Base-by-base conservation (phyloP, 2,329 filamentous ascomycete species). In the Apiospora hydei region DNA sequence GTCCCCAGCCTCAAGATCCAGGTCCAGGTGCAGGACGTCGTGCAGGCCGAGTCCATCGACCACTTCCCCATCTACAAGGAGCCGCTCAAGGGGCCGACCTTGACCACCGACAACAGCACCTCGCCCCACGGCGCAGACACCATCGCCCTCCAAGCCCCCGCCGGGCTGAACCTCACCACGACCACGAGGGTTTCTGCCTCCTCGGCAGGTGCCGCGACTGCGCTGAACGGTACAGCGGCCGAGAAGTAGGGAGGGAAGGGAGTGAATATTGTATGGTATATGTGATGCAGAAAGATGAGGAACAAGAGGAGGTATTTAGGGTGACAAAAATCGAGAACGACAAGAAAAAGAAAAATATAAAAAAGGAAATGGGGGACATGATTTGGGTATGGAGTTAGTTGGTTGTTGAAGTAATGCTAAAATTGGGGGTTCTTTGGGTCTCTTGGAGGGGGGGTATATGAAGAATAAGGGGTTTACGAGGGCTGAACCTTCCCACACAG, bases 1-100 rank as follows among this genome's bases (percentile, higher is more conserved):
- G 68, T 73, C 38, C 67, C 70, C 57, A 73, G 72, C 57, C 72
- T 73, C 34, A 64, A 26, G 46, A 47, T 71, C 34, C 47, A 71
- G 6, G 47, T 73, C 11, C 26, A 71, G 21, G 46, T 38, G 16
- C 70, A 71, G n/a, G 70, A 70, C 47, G 72, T 73, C 14, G 44
- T 34, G 53, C 24, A 67, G 14, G 44, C 70, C 5, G 51, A 24
- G 18, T 30, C 26, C 34, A 34, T 53, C 38, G 57, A 71, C n/a
- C 24, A 73, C 38, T 69, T 73, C 67, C 72, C 72, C 5, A 57
- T n/a, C 16, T 70, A 71, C 70, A 67, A 57, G 18, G 26, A 41
- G 34, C 57, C 57, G 34, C 57, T 64, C 18, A 64, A 38, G 57
- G 57, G 57, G 18, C 57, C 57, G 57, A 64, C 57, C 30, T 4